phyloP scores from a whole-genome alignment of 2,329 filamentous ascomycete genomes.

The Colletotrichum sp. region DNA sequence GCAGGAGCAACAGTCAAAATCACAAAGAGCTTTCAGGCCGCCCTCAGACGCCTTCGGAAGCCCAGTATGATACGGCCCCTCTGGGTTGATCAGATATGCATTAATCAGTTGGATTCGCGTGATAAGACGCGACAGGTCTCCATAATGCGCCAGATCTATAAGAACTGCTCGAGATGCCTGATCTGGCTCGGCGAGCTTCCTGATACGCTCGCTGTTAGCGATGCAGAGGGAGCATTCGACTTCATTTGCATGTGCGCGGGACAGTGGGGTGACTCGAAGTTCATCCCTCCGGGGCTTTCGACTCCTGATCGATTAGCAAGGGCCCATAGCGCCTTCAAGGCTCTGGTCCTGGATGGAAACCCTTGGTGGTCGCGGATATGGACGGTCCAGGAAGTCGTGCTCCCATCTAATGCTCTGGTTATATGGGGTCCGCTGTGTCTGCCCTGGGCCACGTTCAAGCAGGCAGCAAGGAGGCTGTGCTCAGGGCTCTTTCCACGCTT shows the following conservation, averaged over 20 bases:
- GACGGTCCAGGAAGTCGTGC: not conserved
- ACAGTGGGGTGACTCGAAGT: not conserved
- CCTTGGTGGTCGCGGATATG: not conserved
- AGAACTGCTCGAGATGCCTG: not conserved
- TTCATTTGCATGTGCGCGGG: not conserved
- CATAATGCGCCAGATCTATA: not conserved
- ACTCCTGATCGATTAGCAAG: not conserved
- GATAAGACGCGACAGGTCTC: not conserved
- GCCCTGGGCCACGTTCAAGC: not conserved
- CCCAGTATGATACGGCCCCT: not conserved
- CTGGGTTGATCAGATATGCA: not conserved
- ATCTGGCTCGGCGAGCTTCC: not conserved
- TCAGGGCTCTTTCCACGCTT: not conserved
- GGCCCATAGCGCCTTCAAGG: not conserved
- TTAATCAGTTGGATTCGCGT: not conserved
- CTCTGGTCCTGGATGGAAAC: not conserved
- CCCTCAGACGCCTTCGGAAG: not conserved
- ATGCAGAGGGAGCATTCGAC: not conserved
- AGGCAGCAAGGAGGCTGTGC: not conserved
- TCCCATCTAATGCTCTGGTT: not conserved
- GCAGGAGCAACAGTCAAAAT: not conserved
- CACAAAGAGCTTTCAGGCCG: not conserved
- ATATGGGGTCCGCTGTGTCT: not conserved
- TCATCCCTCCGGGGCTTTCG: not conserved
- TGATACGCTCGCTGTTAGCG: not conserved